A percentile compares a stretch with the other conserved stretches of the same genome.
phyloP scores from a whole-genome alignment of 2,329 filamentous ascomycete species.

The Fusarium sp. region DNA sequence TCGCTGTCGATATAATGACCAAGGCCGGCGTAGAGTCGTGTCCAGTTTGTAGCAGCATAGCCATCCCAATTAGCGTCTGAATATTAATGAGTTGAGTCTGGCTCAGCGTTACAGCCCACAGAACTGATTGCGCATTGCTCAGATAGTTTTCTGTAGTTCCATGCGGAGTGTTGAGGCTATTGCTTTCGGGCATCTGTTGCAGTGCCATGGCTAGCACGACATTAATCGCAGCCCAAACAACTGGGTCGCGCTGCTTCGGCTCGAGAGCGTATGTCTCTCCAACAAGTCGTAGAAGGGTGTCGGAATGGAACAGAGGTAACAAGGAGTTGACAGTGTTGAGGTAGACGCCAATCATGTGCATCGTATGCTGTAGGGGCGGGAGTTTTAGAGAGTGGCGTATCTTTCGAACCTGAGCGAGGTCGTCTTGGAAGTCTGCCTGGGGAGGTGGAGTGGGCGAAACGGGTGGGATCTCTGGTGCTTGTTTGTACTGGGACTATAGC shows the following conservation, averaged over 20 bases:
- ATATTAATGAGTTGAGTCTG: not conserved
- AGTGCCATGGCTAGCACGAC: conserved; percentile 1
- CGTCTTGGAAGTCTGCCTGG: not conserved
- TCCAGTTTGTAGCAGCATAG: not conserved
- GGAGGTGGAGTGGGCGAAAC: accelerated
- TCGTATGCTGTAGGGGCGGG: not conserved
- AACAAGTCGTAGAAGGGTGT: not conserved
- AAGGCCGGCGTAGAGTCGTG: not conserved
- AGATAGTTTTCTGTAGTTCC: not conserved
- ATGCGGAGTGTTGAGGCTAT: not conserved
- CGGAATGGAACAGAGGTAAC: not conserved
- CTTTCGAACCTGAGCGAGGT: not conserved
- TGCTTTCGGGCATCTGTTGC: not conserved
- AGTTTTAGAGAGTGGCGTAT: not conserved
- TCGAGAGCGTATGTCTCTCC: not conserved
- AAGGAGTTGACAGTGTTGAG: not conserved
- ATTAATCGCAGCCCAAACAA: conserved; percentile 2
- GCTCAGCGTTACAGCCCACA: not conserved
- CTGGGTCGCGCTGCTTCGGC: not conserved
- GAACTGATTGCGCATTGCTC: not conserved
- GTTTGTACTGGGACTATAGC: not conserved
- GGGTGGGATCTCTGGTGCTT: accelerated
- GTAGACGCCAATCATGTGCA: conserved; percentile 2
- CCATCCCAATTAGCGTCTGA: conserved; percentile 9
- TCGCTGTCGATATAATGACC: not conserved